phyloP scores from a whole-genome alignment of 2,329 filamentous ascomycete genomes.

The Dactylella cylindrospora region DNA sequence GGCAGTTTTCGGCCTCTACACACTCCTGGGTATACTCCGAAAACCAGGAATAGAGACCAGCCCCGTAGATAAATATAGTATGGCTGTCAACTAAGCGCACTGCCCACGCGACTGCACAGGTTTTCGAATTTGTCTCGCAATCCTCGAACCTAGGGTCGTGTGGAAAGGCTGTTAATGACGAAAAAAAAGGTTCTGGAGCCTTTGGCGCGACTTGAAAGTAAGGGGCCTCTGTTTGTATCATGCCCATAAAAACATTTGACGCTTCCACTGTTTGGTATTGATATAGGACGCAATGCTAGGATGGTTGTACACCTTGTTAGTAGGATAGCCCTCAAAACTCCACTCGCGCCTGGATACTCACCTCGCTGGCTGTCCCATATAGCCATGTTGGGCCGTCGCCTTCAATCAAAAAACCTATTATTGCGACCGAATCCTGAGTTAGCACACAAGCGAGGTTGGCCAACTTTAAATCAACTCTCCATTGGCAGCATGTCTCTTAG shows the following conservation, averaged over 20 bases:
- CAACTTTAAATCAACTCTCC: too few species aligned
- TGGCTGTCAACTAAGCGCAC: constrained; percentile 47
- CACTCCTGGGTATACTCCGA: background rate
- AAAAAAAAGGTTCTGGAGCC: constrained; percentile 25
- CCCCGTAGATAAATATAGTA: constrained; percentile 30
- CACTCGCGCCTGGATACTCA: too few species aligned
- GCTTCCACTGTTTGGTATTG: constrained; percentile 67
- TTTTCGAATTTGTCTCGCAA: background rate
- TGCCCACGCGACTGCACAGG: constrained; percentile 46
- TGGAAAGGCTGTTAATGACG: constrained; percentile 52
- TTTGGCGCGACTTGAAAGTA: constrained; percentile 45
- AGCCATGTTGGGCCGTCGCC: constrained; percentile 50
- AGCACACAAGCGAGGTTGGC: too few species aligned
- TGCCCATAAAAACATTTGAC: constrained; percentile 60
- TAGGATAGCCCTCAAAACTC: too few species aligned
- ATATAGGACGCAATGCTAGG: constrained; percentile 69
- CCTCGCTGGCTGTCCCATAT: constrained; percentile 57
- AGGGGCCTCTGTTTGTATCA: constrained; percentile 58
- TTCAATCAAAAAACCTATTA: constrained; percentile 52
- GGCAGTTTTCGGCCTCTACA: constrained; percentile 3
- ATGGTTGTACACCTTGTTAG: too few species aligned
- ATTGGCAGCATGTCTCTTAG: too few species aligned
- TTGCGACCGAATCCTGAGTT: too few species aligned
- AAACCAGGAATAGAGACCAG: constrained; percentile 28
- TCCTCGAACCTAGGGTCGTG: constrained; percentile 48